A percentile compares a stretch with the other conserved stretches of the same genome.
Evolutionary conservation across 1,284 basidiomycete genomes (phyloP).

Genomic region (Schizophyllum commune): DNA sequence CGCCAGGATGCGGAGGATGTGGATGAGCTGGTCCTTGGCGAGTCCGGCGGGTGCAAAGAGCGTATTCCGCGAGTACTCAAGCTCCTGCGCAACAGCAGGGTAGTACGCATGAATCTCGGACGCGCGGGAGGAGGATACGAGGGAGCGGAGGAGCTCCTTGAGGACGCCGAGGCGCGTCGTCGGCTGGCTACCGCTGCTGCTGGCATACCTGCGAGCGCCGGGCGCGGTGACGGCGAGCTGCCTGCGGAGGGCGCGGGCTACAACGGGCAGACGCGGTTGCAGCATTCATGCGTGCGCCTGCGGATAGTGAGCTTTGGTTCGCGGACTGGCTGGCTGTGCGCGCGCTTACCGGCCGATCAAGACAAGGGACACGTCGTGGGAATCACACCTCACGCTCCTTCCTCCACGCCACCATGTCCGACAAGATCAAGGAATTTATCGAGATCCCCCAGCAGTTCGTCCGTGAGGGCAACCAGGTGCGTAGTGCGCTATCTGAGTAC

Average conservation of each 20-base stretch:
- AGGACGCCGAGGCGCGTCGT: conserved; percentile 1
- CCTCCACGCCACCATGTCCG: conserved; percentile 56
- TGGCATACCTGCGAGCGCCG: neutral
- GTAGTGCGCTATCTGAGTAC: conserved; percentile 17
- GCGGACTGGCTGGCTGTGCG: neutral
- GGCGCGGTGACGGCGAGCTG: neutral
- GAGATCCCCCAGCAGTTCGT: conserved; percentile 91
- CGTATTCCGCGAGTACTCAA: conserved; percentile 17
- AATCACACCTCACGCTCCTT: neutral
- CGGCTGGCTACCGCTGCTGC: neutral
- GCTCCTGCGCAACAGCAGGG: conserved; percentile 26
- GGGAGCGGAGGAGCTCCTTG: conserved; percentile 17
- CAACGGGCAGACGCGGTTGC: neutral
- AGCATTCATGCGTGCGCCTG: neutral
- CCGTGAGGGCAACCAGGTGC: conserved; percentile 88
- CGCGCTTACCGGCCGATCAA: neutral
- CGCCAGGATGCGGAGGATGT: conserved; percentile 36
- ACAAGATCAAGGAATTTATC: conserved; percentile 85
- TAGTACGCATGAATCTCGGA: conserved; percentile 29
- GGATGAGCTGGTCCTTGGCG: conserved; percentile 22
- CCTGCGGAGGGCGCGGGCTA: neutral
- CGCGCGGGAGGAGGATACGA: conserved; percentile 21
- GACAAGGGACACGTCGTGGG: neutral
- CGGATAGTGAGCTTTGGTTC: neutral
- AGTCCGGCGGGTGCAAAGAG: conserved; percentile 13